Percentiles rank a stretch among this genome's conserved stretches.
Conservation (phyloP, 1,284 basidiomycete genomes). For the Coniferiporia sulphurascens region DNA sequence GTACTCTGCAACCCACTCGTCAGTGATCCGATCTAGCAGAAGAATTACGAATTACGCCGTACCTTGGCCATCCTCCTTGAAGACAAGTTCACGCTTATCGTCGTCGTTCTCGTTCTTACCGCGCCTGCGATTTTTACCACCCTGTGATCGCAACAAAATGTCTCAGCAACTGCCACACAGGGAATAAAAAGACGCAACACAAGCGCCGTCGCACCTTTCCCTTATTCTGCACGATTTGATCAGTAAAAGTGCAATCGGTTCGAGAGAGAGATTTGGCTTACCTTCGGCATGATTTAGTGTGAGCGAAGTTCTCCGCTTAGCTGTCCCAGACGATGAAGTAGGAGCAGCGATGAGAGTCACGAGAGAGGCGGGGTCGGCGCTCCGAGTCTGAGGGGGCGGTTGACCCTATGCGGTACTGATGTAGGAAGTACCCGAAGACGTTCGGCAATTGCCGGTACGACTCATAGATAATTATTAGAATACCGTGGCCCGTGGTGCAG, state of each 20-base stretch:
- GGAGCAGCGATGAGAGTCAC: too few species aligned
- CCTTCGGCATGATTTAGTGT: slow-evolving; percentile 50
- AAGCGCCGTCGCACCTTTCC: slow-evolving; percentile 56
- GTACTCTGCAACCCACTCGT: slow-evolving; percentile 61
- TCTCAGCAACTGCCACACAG: background rate
- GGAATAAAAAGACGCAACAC: background rate
- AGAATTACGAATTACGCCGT: slow-evolving; percentile 19
- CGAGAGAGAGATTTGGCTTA: slow-evolving; percentile 23
- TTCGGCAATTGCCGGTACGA: too few species aligned
- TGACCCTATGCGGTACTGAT: too few species aligned
- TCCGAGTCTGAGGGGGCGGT: too few species aligned
- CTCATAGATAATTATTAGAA: too few species aligned
- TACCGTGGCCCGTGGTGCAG: too few species aligned
- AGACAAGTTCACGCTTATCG: slow-evolving; percentile 98
- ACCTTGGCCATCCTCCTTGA: slow-evolving; percentile 97
- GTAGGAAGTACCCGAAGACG: too few species aligned
- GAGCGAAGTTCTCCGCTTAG: too few species aligned
- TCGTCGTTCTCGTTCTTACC: slow-evolving; percentile 99
- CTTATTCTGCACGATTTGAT: slow-evolving; percentile 54
- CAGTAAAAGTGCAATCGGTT: slow-evolving; percentile 14
- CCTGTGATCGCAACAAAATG: slow-evolving; percentile 44
- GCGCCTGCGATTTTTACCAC: slow-evolving; percentile 98
- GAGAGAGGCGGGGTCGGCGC: too few species aligned
- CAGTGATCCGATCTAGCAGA: background rate
- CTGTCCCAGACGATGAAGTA: too few species aligned